phyloP scores from a whole-genome alignment of 495 filamentous ascomycete genomes.

The Sordaria brevicollis region DNA sequence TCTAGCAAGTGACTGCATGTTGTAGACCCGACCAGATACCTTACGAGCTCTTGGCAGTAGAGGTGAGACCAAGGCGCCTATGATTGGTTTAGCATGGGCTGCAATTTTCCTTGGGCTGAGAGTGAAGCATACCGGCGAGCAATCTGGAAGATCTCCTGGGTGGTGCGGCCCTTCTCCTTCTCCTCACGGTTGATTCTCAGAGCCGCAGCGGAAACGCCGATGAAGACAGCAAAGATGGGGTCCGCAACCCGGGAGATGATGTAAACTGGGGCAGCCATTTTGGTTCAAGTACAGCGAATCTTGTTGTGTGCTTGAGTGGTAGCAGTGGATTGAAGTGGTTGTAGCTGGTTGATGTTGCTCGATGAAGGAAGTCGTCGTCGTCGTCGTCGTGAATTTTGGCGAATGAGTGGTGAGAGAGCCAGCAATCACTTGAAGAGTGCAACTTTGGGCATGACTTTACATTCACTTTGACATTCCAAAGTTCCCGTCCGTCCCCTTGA shows the following conservation, averaged over 20 bases:
- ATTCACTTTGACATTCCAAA: background rate
- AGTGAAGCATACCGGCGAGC: conserved; percentile 30
- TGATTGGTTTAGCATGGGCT: background rate
- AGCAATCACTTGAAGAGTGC: background rate
- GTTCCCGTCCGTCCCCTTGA: background rate
- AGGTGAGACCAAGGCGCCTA: conserved; percentile 17
- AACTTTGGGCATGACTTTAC: background rate
- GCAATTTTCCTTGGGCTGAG: background rate
- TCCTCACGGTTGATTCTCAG: conserved; percentile 75
- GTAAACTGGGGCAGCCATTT: conserved; percentile 42
- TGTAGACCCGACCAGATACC: background rate
- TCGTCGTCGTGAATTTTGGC: background rate
- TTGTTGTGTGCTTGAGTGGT: background rate
- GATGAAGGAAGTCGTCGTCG: background rate
- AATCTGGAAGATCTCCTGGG: conserved; percentile 40
- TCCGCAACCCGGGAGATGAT: conserved; percentile 62
- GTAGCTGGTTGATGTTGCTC: background rate
- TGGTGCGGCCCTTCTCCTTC: conserved; percentile 51
- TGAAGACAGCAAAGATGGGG: conserved; percentile 75
- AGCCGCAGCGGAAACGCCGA: conserved; percentile 57
- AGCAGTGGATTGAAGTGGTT: background rate
- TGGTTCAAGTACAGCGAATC: background rate
- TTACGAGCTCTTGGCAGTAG: conserved; percentile 10
- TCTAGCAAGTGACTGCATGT: background rate
- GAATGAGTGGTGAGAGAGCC: background rate